Percentiles rank a stretch among this genome's conserved stretches.
These are phyloP conservation scores for Coemansia sp. DNA, from an alignment of 192 early-diverging fungal genomes.

Conservation along the genomic window DNA sequence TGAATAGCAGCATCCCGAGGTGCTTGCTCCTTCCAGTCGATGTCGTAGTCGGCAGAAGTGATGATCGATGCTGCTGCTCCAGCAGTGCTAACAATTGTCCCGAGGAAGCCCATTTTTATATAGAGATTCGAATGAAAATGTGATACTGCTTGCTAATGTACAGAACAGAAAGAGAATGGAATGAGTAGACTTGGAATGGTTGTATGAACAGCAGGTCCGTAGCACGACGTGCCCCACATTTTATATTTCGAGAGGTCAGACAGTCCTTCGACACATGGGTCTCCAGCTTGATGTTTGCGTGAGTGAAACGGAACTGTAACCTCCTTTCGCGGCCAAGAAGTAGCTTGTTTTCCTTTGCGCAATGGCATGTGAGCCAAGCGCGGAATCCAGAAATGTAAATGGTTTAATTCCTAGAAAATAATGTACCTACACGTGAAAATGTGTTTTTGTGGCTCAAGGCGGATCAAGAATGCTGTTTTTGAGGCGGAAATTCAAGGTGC, in stretches of 20 bases:
- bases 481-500: neutral
- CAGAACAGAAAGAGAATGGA: too few relatives aligned
- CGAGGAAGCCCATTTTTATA: conserved; percentile 25
- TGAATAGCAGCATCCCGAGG: conserved; percentile 23
- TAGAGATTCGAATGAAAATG: neutral
- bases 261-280: too few relatives aligned
- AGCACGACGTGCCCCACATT: too few relatives aligned
- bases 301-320: too few relatives aligned
- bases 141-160: neutral
- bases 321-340: neutral
- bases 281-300: too few relatives aligned
- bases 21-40: conserved; percentile 34
- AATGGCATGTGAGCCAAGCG: neutral
- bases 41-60: conserved; percentile 33
- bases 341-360: neutral
- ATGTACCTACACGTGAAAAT: conserved; percentile 1
- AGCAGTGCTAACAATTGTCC: conserved; percentile 16
- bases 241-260: too few relatives aligned
- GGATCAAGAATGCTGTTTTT: neutral
- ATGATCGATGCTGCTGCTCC: conserved; percentile 28
- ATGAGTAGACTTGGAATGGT: too few relatives aligned
- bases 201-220: too few relatives aligned
- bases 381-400: neutral
- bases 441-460: neutral
- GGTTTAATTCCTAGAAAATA: neutral